Percentiles rank a stretch among this genome's conserved stretches.
Conservation (phyloP, 2,329 filamentous ascomycete species). For the Hypoxylon sp. region DNA sequence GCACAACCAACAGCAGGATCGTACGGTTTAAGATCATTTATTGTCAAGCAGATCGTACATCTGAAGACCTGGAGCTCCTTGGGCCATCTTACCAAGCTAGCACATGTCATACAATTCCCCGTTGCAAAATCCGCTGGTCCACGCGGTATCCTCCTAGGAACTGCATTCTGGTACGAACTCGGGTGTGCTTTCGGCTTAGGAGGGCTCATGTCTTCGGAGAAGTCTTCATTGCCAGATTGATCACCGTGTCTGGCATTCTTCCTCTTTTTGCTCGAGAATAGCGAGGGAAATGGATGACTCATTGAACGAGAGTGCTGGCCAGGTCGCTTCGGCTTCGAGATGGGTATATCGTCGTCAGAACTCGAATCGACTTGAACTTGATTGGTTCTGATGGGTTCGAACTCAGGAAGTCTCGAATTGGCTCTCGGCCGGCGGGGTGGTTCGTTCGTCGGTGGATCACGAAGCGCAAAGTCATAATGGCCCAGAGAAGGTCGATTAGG, state of each 20-base stretch:
- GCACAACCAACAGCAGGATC: conserved; percentile 47
- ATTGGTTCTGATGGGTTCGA: conserved; percentile 45
- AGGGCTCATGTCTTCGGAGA: conserved; percentile 62
- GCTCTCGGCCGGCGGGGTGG: conserved; percentile 46
- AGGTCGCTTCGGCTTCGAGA: conserved; percentile 47
- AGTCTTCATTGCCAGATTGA: conserved; percentile 56
- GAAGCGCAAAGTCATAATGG: conserved; percentile 50
- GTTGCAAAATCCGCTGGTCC: conserved; percentile 69
- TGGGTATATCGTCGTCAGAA: conserved; percentile 55
- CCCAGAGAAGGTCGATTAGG: conserved; percentile 49
- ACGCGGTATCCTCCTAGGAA: conserved; percentile 50
- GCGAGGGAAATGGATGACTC: conserved; percentile 83
- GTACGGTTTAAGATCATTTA: conserved; percentile 79
- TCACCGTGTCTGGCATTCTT: conserved; percentile 60
- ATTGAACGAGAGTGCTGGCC: conserved; percentile 73
- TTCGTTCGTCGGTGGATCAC: conserved; percentile 45
- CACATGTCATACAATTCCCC: conserved; percentile 89
- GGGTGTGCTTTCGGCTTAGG: conserved; percentile 49
- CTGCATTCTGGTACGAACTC: conserved; percentile 52
- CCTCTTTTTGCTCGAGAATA: conserved; percentile 75
- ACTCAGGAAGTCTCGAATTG: conserved; percentile 49
- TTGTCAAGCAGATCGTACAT: conserved; percentile 85
- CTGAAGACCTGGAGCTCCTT: conserved; percentile 80
- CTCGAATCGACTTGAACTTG: conserved; percentile 57
- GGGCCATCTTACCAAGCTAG: conserved; percentile 84